These are phyloP conservation scores for Allium sativum DNA, from an alignment of 106 monocot species.

Conservation along the genomic window DNA sequence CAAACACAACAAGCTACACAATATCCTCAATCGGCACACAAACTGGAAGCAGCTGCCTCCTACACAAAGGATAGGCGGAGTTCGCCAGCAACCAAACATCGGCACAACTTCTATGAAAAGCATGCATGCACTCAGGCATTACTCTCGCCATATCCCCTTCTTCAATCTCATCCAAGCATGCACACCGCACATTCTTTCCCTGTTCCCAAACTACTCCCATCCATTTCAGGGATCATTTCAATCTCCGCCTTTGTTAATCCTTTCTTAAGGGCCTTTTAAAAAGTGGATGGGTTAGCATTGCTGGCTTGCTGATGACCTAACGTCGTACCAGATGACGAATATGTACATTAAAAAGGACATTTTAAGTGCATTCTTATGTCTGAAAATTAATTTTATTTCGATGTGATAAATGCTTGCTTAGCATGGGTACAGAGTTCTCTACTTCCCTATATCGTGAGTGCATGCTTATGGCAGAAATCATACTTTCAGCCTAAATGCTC, in stretches of 20 bases:
- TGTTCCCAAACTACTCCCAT: neutral
- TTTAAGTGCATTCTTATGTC: too few species aligned
- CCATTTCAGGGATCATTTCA: neutral
- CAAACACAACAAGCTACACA: too few species aligned
- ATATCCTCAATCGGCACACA: too few species aligned
- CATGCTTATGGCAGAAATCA: too few species aligned
- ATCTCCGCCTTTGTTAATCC: slow-evolving; percentile 3
- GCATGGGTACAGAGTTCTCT: too few species aligned
- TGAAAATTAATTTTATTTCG: too few species aligned
- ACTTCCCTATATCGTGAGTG: too few species aligned
- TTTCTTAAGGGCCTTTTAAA: neutral
- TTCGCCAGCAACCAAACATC: slow-evolving; percentile 10
- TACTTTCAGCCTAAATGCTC: too few species aligned
- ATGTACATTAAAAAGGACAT: neutral
- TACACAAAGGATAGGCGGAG: slow-evolving; percentile 16
- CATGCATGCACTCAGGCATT: slow-evolving; percentile 15
- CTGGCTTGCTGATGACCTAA: neutral
- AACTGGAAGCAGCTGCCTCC: neutral
- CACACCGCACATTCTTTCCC: neutral
- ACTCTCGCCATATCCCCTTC: slow-evolving; percentile 3
- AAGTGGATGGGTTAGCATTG: neutral
- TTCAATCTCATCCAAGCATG: slow-evolving; percentile 3
- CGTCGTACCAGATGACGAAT: neutral
- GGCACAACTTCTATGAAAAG: slow-evolving; percentile 13
- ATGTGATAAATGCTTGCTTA: too few species aligned